Conservation (phyloP, 225 moss, liverwort and hornwort species). For the Physcomitrellopsis africana region DNA sequence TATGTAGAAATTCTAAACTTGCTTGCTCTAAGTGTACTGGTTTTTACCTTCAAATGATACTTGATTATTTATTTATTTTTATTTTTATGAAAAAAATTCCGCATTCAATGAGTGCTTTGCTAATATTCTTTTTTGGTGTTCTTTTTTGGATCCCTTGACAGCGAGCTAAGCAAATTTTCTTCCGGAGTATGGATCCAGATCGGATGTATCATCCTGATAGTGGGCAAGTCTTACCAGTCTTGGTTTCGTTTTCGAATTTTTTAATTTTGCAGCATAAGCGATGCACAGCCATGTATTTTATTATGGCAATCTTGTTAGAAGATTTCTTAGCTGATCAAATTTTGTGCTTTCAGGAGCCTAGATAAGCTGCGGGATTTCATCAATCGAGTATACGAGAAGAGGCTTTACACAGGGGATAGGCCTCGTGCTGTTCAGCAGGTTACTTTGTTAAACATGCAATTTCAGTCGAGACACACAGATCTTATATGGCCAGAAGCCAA, state of each 20-base stretch:
- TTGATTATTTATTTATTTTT: neutral
- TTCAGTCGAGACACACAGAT: neutral
- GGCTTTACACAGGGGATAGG: constrained; percentile 73
- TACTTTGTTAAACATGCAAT: constrained; percentile 29
- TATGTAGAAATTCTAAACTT: neutral
- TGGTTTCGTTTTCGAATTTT: neutral
- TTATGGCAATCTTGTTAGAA: neutral
- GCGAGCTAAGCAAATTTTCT: constrained; percentile 51
- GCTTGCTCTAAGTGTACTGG: neutral
- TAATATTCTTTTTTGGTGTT: constrained; percentile 14
- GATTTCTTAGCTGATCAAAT: constrained; percentile 1
- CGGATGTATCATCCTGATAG: constrained; percentile 57
- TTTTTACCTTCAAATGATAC: neutral
- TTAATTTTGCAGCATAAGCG: too few species aligned
- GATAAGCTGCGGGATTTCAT: constrained; percentile 92
- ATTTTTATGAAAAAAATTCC: neutral
- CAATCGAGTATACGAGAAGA: constrained; percentile 85
- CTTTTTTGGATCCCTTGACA: constrained; percentile 31
- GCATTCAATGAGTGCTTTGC: neutral
- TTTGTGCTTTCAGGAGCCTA: constrained; percentile 56
- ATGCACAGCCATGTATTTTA: too few species aligned
- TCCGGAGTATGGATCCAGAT: constrained; percentile 45
- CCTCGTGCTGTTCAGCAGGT: constrained; percentile 80
- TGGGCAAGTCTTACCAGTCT: constrained; percentile 41
- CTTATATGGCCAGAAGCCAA: neutral